Evolutionary conservation across 768 basidiomycete genomes (phyloP).

Genomic region (Sistotremastrum suecicum): DNA sequence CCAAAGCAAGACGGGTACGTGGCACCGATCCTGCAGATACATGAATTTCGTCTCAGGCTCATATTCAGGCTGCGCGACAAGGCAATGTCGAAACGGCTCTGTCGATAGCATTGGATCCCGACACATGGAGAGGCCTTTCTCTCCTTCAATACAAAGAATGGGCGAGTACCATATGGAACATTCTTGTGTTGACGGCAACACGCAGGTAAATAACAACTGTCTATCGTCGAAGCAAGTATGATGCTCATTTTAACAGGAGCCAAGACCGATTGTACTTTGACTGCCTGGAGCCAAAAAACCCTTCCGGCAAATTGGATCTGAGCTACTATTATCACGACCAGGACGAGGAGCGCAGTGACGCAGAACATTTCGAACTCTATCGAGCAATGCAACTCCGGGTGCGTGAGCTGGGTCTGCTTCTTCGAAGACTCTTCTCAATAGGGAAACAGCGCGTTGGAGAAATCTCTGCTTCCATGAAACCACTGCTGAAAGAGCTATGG

Average conservation of each 20-base stretch:
- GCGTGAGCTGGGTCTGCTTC: constrained; percentile 10
- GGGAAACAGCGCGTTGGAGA: constrained; percentile 44
- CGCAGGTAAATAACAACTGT: constrained; percentile 38
- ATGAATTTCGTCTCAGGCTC: not conserved
- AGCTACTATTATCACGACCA: constrained; percentile 43
- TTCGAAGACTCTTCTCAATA: constrained; percentile 10
- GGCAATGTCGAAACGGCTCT: constrained; percentile 53
- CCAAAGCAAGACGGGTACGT: constrained; percentile 54
- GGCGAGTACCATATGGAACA: constrained; percentile 69
- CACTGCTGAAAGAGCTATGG: constrained; percentile 61
- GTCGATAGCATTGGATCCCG: constrained; percentile 47
- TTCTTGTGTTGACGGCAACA: constrained; percentile 50
- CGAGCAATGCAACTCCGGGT: constrained; percentile 28
- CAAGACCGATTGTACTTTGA: constrained; percentile 55
- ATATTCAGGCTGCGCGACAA: constrained; percentile 45
- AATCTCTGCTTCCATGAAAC: constrained; percentile 45
- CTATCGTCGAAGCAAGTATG: constrained; percentile 1
- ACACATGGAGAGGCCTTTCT: constrained; percentile 54
- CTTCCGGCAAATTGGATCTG: constrained; percentile 37
- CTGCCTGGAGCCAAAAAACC: constrained; percentile 44
- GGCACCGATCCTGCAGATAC: too few relatives aligned
- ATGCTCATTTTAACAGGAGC: constrained; percentile 27
- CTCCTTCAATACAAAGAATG: constrained; percentile 55
- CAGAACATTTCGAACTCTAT: constrained; percentile 27
- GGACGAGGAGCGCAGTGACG: constrained; percentile 13